Base-by-base conservation (phyloP, 202 grass and related monocot genomes). In the Schoenoplectus triqueter region DNA sequence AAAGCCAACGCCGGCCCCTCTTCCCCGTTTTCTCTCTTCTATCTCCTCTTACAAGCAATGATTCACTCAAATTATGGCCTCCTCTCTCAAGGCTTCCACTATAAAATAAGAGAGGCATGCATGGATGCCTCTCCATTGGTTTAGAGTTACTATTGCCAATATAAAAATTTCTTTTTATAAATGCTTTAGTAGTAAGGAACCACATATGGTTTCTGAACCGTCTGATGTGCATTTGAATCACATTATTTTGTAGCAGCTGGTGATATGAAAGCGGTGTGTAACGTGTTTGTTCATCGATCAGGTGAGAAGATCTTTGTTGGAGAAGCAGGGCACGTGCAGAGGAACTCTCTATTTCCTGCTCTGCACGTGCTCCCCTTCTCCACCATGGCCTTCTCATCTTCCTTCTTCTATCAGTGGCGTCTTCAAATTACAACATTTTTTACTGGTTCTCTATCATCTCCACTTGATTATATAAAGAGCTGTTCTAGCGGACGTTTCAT, bases 351-450 rank as follows among this genome's bases (percentile, higher is more conserved):
- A 13, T n/a, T 3, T 70, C 45, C 17, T 8, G n/a, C 69, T 55
- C 44, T 57, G 64, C 83, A 55, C 21, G 73, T 66, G 85, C 94
- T 92, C 94, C 93, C 88, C 94, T 94, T 97, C 94, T 97, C 94
- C 94, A 97, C 84, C 94, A 92, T 60, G 86, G 85, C 81, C 70
- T 73, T 73, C 70, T 51, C 70, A 73, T 73, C 70, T 73, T 51
- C 17, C 21, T 73, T 21, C 46, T 73, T 51, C 70, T 6, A 49
- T 73, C 7, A 18, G 9, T 73, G 69, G 3, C 18, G 50, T 51
- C 70, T 73, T 51, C 70, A 51, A 10, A 0, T 19, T 21, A 3
- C 18, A 21, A 73, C 15, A 51, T 4, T 21, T 20, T 31, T 19
- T 51, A 20, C 46, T 51, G 70, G 46, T 51, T 73, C 50, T 45